A percentile compares a stretch with the other conserved stretches of the same genome.
Evolutionary conservation across 805 yeast genomes (phyloP).

Genomic region (Kazachstania taianensis): DNA sequence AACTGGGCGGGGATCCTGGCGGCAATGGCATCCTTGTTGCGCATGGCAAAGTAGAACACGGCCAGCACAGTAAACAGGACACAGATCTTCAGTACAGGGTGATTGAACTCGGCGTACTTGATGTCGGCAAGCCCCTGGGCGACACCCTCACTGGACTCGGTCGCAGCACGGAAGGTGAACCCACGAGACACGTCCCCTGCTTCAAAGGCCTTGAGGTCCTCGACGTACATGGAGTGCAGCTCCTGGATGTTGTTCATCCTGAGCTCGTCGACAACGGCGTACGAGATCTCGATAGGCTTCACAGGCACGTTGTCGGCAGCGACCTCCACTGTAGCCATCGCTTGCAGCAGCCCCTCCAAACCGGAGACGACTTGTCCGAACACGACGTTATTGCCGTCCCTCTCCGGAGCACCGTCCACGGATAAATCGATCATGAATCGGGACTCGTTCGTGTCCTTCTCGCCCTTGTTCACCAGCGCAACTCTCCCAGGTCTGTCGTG

Average conservation of each 20-base stretch:
- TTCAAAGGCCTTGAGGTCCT: constrained; percentile 17
- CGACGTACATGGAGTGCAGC: constrained; percentile 17
- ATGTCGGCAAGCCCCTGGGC: constrained; percentile 13
- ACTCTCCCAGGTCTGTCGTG: constrained; percentile 62
- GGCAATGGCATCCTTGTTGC: constrained; percentile 1
- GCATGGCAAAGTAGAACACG: constrained; percentile 1
- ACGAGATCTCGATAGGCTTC: constrained; percentile 33
- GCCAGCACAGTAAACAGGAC: constrained; percentile 1
- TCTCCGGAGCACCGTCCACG: constrained; percentile 33
- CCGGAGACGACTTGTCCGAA: constrained; percentile 73
- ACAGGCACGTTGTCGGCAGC: constrained; percentile 28
- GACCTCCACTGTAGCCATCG: constrained; percentile 49
- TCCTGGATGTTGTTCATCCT: constrained; percentile 12
- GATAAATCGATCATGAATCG: constrained; percentile 62
- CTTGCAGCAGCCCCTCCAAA: constrained; percentile 43
- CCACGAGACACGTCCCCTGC: constrained; percentile 20
- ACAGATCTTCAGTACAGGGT: constrained; percentile 15
- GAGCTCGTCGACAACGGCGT: constrained; percentile 25
- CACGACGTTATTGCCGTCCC: constrained; percentile 60
- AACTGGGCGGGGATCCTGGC: not conserved
- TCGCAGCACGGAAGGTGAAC: too few relatives aligned
- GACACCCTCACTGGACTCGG: too few relatives aligned
- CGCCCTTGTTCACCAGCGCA: constrained; percentile 65
- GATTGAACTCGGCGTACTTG: constrained; percentile 12
- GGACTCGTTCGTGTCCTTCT: constrained; percentile 56